Base-by-base conservation (phyloP, 2,329 filamentous ascomycete species). In the Mycocentrospora acerina region DNA sequence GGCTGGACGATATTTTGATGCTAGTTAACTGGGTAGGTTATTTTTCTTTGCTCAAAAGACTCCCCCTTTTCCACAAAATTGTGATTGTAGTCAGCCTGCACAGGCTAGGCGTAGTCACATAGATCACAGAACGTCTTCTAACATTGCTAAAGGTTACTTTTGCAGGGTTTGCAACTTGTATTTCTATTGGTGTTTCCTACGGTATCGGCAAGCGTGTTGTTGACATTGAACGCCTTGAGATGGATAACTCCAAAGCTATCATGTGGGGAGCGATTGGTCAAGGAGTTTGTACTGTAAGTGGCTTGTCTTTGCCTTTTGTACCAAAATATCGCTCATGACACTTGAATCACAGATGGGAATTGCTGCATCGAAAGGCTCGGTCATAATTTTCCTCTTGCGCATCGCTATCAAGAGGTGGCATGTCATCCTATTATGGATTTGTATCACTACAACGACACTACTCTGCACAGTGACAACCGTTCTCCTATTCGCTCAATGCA, bases 261-360 rank as follows among this genome's bases (percentile, higher is more conserved):
- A 62, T 54, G 42, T 63, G 55, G 51, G 59, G 60, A 34, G 58
- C 54, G 8, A 54, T 64, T 15, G 59, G 57, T 7, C 60, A 61
- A 29, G 59, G 49, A 1, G 53, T 62, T 18, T 61, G 19, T 22
- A 22, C 19, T 9, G 19, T 9, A 22, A 9, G 19, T 22, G 19
- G 9, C 9, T 6, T 22, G 5, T 22, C 5, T 9, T 22, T 5
- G 9, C 9, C 5, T 22, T 22, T 5, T 22, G 19, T 22, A n/a
- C n/a, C n/a, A n/a, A n/a, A n/a, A n/a, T n/a, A n/a, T n/a, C n/a
- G n/a, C n/a, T n/a, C n/a, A n/a, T n/a, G n/a, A n/a, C n/a, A n/a
- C 19, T 15, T 16, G 32, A 3, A 1, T 10, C n/a, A 11, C 6
- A 44, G 42, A 60, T 63, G 43, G 57, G 58, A 7, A 63, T 63